A percentile compares a stretch with the other conserved stretches of the same genome.
phyloP scores from a whole-genome alignment of 345 rosid species.

The Rubroshorea leprosula region DNA sequence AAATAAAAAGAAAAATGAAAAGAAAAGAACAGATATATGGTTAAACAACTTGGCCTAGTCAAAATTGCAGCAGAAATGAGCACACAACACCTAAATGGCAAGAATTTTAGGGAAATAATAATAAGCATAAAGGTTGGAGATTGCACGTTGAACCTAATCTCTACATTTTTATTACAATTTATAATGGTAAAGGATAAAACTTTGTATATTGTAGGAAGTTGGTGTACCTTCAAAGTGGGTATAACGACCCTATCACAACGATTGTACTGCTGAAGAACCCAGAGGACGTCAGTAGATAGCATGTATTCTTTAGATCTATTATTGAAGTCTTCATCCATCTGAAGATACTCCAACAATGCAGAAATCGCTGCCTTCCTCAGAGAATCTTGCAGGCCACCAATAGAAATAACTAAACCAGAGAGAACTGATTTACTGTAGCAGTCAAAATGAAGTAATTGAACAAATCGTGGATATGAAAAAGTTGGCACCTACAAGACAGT shows the following conservation, averaged over 20 bases:
- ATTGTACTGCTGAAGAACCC: conserved; percentile 72
- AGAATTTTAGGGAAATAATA: too few relatives aligned
- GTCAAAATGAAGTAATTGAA: conserved; percentile 51
- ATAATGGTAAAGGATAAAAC: neutral
- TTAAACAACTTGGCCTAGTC: too few relatives aligned
- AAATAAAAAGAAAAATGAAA: too few relatives aligned
- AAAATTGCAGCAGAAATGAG: too few relatives aligned
- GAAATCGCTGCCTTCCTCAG: conserved; percentile 59
- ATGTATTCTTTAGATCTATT: conserved; percentile 40
- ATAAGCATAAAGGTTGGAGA: too few relatives aligned
- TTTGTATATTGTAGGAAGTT: neutral
- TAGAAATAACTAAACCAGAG: conserved; percentile 81
- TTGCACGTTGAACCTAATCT: neutral
- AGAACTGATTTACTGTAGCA: conserved; percentile 64
- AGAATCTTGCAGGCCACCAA: conserved; percentile 92
- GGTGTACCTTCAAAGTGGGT: conserved; percentile 77
- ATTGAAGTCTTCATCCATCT: conserved; percentile 31
- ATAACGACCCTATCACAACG: conserved; percentile 72
- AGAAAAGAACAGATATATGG: too few relatives aligned
- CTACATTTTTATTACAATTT: neutral
- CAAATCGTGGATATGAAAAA: conserved; percentile 74
- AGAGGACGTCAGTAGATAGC: conserved; percentile 59
- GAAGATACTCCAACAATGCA: conserved; percentile 69
- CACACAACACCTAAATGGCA: too few relatives aligned
- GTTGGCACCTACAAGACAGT: conserved; percentile 66